Evolutionary conservation across 805 yeast genomes (phyloP).

Genomic region (Ascoidea rubescens): DNA sequence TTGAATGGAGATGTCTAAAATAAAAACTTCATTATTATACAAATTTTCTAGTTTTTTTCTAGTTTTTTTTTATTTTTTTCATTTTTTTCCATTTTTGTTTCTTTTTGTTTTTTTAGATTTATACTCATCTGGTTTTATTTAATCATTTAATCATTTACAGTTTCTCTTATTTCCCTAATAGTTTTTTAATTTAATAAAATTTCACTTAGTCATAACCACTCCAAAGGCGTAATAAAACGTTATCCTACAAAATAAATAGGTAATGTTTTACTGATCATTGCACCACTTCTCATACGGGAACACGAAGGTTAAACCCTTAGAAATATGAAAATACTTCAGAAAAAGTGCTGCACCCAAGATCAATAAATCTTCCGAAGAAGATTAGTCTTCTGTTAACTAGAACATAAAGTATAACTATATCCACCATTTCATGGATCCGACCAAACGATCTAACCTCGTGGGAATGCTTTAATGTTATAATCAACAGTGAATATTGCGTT

Average conservation of each 20-base stretch:
- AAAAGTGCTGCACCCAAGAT: not conserved
- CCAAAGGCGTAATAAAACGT: too few species aligned
- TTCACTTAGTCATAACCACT: too few species aligned
- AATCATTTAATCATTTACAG: not conserved
- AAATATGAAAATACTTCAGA: not conserved
- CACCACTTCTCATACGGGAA: not conserved
- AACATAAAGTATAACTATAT: not conserved
- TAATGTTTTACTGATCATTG: not conserved
- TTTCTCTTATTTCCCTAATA: not conserved
- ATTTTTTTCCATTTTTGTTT: too few species aligned
- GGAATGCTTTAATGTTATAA: not conserved
- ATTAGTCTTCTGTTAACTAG: not conserved
- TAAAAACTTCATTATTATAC: not conserved
- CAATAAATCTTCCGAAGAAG: not conserved
- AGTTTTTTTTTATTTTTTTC: not conserved
- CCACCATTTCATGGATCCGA: not conserved
- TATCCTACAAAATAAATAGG: too few species aligned
- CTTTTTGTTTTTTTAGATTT: not conserved
- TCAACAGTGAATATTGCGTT: not conserved
- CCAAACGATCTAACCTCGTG: not conserved
- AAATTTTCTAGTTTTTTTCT: not conserved
- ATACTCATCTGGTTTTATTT: not conserved
- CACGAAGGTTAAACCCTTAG: not conserved
- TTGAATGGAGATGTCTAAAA: constrained; percentile 42
- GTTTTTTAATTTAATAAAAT: too few species aligned